A percentile compares a stretch with the other conserved stretches of the same genome.
Conservation (phyloP, 805 yeast genomes). For the Lipomyces starkeyi region DNA sequence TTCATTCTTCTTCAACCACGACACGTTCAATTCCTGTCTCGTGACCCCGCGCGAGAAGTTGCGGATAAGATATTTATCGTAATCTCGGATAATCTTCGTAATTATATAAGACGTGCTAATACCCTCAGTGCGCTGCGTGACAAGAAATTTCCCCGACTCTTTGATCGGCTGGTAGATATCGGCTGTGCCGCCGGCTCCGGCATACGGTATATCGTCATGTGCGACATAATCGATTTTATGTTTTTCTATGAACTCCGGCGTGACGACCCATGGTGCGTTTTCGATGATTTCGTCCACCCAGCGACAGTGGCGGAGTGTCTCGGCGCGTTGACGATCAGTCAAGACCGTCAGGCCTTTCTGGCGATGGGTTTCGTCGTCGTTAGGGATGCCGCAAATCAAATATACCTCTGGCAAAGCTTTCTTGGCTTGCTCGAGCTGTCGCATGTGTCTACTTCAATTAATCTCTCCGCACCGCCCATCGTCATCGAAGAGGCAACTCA, state of each 20-base stretch:
- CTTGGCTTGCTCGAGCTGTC: conserved; percentile 95
- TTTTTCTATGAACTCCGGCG: conserved; percentile 74
- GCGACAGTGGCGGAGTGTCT: conserved; percentile 87
- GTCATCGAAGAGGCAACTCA: conserved; percentile 1
- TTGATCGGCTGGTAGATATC: conserved; percentile 94
- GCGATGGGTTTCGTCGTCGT: conserved; percentile 87
- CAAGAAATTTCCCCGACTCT: conserved; percentile 84
- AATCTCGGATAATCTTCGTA: conserved; percentile 91
- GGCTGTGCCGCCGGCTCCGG: conserved; percentile 75
- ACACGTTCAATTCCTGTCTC: conserved; percentile 91
- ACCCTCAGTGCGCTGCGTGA: conserved; percentile 97
- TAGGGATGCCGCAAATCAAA: conserved; percentile 89
- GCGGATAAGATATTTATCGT: conserved; percentile 95
- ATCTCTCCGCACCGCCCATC: background rate
- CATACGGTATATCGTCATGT: conserved; percentile 96
- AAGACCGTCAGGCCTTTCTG: conserved; percentile 93
- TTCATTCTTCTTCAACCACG: conserved; percentile 97
- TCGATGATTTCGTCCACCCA: conserved; percentile 99
- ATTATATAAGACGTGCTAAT: conserved; percentile 95
- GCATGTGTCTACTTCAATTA: conserved; percentile 66
- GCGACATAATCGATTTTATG: conserved; percentile 95
- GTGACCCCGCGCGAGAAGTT: conserved; percentile 98
- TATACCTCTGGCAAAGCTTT: conserved; percentile 84
- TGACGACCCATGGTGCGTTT: conserved; percentile 94
- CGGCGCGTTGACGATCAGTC: conserved; percentile 84